Evolutionary conservation across 257 asterid genomes (phyloP).

Genomic region (Scutellaria barbata): DNA sequence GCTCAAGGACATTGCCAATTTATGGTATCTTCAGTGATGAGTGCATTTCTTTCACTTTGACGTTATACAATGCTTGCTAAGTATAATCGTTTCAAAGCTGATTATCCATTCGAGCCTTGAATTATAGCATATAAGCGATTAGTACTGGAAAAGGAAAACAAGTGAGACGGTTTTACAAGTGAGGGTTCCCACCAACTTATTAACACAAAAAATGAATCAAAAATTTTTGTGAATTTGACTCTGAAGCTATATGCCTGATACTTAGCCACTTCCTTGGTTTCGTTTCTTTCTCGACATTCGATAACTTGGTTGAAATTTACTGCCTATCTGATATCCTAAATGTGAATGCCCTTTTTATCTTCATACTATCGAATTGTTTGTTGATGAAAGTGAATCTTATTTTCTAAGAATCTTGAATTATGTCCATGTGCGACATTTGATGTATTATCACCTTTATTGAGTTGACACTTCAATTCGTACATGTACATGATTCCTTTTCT

Average conservation of each 20-base stretch:
- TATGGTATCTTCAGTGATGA: background rate
- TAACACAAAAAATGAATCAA: slow-evolving; percentile 18
- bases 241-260: background rate
- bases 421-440: slow-evolving; percentile 32
- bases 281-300: slow-evolving; percentile 20
- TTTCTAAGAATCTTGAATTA: slow-evolving; percentile 22
- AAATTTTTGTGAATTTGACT: slow-evolving; percentile 27
- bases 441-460: slow-evolving; percentile 35
- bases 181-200: slow-evolving; percentile 37
- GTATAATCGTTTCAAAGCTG: background rate
- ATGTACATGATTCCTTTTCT: slow-evolving; percentile 17
- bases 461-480: slow-evolving; percentile 32
- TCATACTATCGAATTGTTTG: background rate
- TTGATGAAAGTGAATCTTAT: slow-evolving; percentile 28
- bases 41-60: background rate
- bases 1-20: slow-evolving; percentile 1
- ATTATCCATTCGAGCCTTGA: slow-evolving; percentile 9
- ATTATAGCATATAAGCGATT: background rate
- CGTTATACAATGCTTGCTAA: slow-evolving; percentile 9
- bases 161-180: no score
- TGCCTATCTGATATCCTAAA: no score
- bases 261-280: slow-evolving; percentile 17
- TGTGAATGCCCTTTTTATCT: no score
- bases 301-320: background rate
- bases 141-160: background rate